These are phyloP conservation scores for Agapanthus africanus DNA, from an alignment of 106 monocot genomes.

Conservation along the genomic window DNA sequence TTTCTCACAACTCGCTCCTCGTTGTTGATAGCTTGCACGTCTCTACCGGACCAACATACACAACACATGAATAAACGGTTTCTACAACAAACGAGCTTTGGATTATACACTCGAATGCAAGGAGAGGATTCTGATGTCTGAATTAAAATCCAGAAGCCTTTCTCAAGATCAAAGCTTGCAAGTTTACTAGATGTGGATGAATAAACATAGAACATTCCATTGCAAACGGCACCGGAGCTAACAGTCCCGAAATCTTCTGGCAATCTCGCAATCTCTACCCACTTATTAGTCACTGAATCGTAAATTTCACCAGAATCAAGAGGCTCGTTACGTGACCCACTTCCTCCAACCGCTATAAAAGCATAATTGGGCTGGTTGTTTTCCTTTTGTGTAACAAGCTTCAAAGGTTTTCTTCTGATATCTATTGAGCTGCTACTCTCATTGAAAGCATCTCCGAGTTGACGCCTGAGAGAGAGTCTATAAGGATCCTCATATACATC, in stretches of 20 bases:
- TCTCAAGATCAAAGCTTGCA: slow-evolving; percentile 54
- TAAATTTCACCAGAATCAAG: slow-evolving; percentile 78
- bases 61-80: slow-evolving; percentile 56
- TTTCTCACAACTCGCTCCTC: slow-evolving; percentile 69
- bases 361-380: slow-evolving; percentile 22
- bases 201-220: slow-evolving; percentile 55
- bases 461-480: slow-evolving; percentile 46
- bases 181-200: slow-evolving; percentile 44
- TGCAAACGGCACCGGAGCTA: slow-evolving; percentile 65
- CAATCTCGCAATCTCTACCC: slow-evolving; percentile 51
- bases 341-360: slow-evolving; percentile 70
- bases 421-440: slow-evolving; percentile 15
- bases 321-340: slow-evolving; percentile 58
- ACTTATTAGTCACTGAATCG: slow-evolving; percentile 46
- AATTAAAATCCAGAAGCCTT: slow-evolving; percentile 52
- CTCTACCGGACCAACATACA: slow-evolving; percentile 65
- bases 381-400: neutral
- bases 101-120: slow-evolving; percentile 47
- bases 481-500: slow-evolving; percentile 75
- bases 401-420: slow-evolving; percentile 9
- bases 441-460: slow-evolving; percentile 35
- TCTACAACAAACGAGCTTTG: slow-evolving; percentile 55
- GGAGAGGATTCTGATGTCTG: slow-evolving; percentile 39
- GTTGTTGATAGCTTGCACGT: slow-evolving; percentile 13
- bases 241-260: slow-evolving; percentile 59